These are phyloP conservation scores for Triangularia setosa DNA, from an alignment of 2,329 filamentous ascomycete species.

Conservation along the genomic window DNA sequence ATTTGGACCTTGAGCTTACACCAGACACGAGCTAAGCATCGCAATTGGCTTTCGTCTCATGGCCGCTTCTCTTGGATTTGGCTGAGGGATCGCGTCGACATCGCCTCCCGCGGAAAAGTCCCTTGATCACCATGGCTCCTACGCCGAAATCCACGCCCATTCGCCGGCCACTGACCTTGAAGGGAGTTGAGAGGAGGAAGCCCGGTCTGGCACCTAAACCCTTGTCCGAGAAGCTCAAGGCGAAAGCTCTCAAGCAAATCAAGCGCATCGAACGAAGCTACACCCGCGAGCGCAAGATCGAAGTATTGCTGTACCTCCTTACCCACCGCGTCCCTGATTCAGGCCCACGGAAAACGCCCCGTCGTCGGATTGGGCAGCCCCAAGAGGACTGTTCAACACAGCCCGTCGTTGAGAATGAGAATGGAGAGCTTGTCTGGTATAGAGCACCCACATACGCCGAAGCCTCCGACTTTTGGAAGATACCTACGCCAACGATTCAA, in stretches of 20 bases:
- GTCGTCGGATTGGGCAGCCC: slow-evolving; percentile 21
- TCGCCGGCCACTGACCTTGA: slow-evolving; percentile 7
- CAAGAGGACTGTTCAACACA: slow-evolving; percentile 20
- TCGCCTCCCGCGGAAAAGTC: neutral
- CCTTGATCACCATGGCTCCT: neutral
- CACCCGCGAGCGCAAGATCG: slow-evolving; percentile 23
- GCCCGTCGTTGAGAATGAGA: slow-evolving; percentile 12
- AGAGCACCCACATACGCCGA: slow-evolving; percentile 23
- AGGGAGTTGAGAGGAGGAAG: slow-evolving; percentile 12
- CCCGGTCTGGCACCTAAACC: slow-evolving; percentile 18
- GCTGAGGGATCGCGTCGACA: neutral
- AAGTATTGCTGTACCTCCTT: slow-evolving; percentile 23
- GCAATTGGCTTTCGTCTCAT: slow-evolving; percentile 5
- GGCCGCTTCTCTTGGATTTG: neutral
- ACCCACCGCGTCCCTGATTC: slow-evolving; percentile 21
- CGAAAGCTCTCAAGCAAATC: slow-evolving; percentile 16
- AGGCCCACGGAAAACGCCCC: slow-evolving; percentile 7
- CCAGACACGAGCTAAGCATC: neutral
- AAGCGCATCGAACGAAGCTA: slow-evolving; percentile 21
- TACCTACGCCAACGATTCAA: slow-evolving; percentile 21
- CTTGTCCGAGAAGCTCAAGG: slow-evolving; percentile 13
- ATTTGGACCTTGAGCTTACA: neutral
- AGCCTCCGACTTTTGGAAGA: slow-evolving; percentile 21
- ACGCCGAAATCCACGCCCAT: slow-evolving; percentile 1
- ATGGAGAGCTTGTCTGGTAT: slow-evolving; percentile 21